These are phyloP conservation scores for Cronartium ribicola DNA, from an alignment of 1,284 basidiomycete species.

Conservation along the genomic window DNA sequence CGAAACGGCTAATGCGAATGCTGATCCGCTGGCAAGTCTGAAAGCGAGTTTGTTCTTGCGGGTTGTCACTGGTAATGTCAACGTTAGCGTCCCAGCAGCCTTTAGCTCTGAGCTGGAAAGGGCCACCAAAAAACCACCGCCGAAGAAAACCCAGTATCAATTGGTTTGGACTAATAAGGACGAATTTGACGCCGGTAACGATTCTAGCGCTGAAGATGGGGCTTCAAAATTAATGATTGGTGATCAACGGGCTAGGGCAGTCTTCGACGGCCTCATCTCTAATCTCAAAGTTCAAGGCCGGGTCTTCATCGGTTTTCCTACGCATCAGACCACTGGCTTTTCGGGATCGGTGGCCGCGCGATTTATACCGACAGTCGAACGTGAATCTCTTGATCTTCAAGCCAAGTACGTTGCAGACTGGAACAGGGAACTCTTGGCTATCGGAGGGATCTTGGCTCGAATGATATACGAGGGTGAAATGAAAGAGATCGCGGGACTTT, in stretches of 20 bases:
- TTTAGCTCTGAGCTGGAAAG: conserved; percentile 75
- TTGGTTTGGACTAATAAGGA: conserved; percentile 88
- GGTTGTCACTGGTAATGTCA: conserved; percentile 75
- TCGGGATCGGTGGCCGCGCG: conserved; percentile 85
- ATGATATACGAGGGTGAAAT: conserved; percentile 84
- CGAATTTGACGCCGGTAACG: conserved; percentile 65
- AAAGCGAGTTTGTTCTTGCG: conserved; percentile 69
- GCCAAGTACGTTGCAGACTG: conserved; percentile 56
- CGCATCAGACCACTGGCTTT: conserved; percentile 86
- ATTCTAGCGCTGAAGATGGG: conserved; percentile 63
- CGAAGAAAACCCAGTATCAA: conserved; percentile 69
- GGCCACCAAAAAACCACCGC: conserved; percentile 92
- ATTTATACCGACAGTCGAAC: conserved; percentile 95
- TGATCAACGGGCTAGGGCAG: conserved; percentile 53
- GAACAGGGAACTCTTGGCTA: conserved; percentile 79
- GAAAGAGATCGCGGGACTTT: conserved; percentile 52
- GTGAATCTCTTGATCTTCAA: conserved; percentile 77
- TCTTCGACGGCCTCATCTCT: conserved; percentile 52
- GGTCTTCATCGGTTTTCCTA: conserved; percentile 67
- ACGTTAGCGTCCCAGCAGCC: conserved; percentile 68
- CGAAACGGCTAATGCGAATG: conserved; percentile 44
- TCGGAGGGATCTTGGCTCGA: conserved; percentile 71
- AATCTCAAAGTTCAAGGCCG: conserved; percentile 59
- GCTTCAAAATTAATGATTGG: conserved; percentile 48
- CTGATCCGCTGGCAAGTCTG: conserved; percentile 60